These are phyloP conservation scores for Torrubiella hemipterigena DNA, from an alignment of 2,329 filamentous ascomycete species.

Conservation along the genomic window DNA sequence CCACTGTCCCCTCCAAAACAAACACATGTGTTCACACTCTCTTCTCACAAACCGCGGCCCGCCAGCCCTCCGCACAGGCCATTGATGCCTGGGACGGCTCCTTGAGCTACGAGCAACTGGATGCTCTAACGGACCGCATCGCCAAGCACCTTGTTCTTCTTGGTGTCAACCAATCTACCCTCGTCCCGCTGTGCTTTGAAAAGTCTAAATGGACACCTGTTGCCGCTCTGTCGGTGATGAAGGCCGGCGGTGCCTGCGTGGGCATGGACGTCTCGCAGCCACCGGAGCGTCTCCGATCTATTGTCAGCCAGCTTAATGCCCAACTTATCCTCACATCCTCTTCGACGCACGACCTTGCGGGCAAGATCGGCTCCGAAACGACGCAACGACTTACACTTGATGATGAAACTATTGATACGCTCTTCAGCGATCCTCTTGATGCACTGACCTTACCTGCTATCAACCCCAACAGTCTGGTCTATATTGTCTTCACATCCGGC, in stretches of 20 bases:
- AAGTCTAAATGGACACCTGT: slow-evolving; percentile 14
- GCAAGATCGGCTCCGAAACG: too few species aligned
- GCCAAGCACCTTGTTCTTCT: not conserved
- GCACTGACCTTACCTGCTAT: slow-evolving; percentile 1
- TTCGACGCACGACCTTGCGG: too few species aligned
- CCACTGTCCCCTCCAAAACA: too few species aligned
- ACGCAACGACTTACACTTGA: slow-evolving; percentile 1
- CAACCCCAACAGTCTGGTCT: slow-evolving; percentile 16
- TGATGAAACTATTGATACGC: slow-evolving; percentile 1
- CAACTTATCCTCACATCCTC: slow-evolving; percentile 11
- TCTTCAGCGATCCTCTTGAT: slow-evolving; percentile 1
- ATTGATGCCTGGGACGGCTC: slow-evolving; percentile 1
- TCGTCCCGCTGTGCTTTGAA: slow-evolving; percentile 13
- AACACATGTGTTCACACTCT: slow-evolving; percentile 3
- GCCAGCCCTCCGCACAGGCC: not conserved
- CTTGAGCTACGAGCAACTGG: slow-evolving; percentile 1
- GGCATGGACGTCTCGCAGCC: slow-evolving; percentile 14
- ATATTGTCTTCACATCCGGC: slow-evolving; percentile 39
- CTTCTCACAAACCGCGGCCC: not conserved
- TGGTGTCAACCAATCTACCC: slow-evolving; percentile 14
- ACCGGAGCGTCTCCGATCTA: slow-evolving; percentile 7
- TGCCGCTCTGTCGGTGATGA: slow-evolving; percentile 12
- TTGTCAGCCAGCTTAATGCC: slow-evolving; percentile 9
- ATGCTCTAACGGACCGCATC: not conserved
- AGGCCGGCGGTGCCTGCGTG: slow-evolving; percentile 13